Evolutionary conservation across 139 green algal genomes (phyloP), one percentile per base, ranked within the genome.

Genomic region (Desmodesmus armatus): DNA sequence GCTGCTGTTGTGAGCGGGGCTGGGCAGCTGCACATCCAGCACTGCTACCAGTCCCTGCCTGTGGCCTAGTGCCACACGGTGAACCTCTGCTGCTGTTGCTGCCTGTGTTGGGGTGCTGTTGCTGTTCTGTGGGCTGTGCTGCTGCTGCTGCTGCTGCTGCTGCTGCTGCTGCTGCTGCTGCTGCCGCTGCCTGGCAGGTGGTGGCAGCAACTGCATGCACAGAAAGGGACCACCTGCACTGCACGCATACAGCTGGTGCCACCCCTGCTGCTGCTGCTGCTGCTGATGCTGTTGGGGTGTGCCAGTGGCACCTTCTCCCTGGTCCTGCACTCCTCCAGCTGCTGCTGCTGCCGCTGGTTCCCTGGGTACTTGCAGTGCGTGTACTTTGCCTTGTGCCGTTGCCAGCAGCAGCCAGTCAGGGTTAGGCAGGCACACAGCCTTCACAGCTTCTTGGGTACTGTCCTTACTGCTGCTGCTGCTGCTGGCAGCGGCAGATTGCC

Each of bases 131-230:
- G 62, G n/a, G n/a, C 62, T 71, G 47, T 7, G 47, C 7, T 55
- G 47, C 47, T 55, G 47, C 47, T 55, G 47, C 7, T 55, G 47
- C 13, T 55, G 47, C 13, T 55, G 47, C 47, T 55, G 47, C 47
- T 63, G 44, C 41, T 66, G 5, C 76, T 73, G 76, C n/a, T 43
- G 47, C 15, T 86, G 9, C 80, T 31, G 11, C 11, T 55, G 47
- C 27, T 31, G 62, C 62, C 9, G 29, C 7, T 71, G 11, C 27
- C 29, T 71, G 62, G 62, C 29, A 71, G 29, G 11, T 71, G 11
- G 62, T 15, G 19, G 29, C 29, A 71, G n/a, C n/a, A 71, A 71
- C 62, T 33, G n/a, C 27, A 37, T 71, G 29, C 15, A 71, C 19
- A 37, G 19, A 65, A 65, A 21, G 53, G 53, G 19, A n/a, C n/a